phyloP scores from a whole-genome alignment of 2,329 filamentous ascomycete genomes.

The Sporothrix dimorphospora region DNA sequence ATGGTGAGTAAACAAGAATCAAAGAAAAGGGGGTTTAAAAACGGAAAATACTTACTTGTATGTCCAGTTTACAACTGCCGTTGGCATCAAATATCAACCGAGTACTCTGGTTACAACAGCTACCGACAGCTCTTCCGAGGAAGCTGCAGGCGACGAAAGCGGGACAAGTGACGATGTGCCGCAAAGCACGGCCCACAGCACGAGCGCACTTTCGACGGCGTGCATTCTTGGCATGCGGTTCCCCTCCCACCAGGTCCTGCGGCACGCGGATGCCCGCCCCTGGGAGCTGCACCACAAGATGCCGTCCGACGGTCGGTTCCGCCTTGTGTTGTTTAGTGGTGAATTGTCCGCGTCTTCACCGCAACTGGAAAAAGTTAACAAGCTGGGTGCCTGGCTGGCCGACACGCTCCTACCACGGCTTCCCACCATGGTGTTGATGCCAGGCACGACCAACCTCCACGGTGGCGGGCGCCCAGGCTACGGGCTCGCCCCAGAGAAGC shows the following conservation, averaged over 20 bases:
- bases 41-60: background rate
- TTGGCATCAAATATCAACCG: slow-evolving; percentile 26
- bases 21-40: background rate
- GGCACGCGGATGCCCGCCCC: slow-evolving; percentile 58
- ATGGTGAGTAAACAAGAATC: background rate
- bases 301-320: slow-evolving; percentile 60
- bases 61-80: slow-evolving; percentile 27
- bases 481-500: background rate
- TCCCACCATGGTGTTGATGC: slow-evolving; percentile 41
- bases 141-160: background rate
- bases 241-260: slow-evolving; percentile 61
- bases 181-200: slow-evolving; percentile 37
- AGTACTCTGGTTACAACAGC: slow-evolving; percentile 23
- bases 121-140: background rate
- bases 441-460: slow-evolving; percentile 34
- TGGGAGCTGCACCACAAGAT: slow-evolving; percentile 63
- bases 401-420: slow-evolving; percentile 45
- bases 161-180: background rate
- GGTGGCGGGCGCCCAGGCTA: slow-evolving; percentile 25
- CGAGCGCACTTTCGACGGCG: slow-evolving; percentile 48
- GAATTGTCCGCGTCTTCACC: slow-evolving; percentile 48
- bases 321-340: slow-evolving; percentile 65
- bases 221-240: slow-evolving; percentile 60
- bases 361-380: slow-evolving; percentile 40
- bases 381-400: slow-evolving; percentile 51